Evolutionary conservation across 2,329 filamentous ascomycete species (phyloP).

Genomic region (Aureobasidium sp.): DNA sequence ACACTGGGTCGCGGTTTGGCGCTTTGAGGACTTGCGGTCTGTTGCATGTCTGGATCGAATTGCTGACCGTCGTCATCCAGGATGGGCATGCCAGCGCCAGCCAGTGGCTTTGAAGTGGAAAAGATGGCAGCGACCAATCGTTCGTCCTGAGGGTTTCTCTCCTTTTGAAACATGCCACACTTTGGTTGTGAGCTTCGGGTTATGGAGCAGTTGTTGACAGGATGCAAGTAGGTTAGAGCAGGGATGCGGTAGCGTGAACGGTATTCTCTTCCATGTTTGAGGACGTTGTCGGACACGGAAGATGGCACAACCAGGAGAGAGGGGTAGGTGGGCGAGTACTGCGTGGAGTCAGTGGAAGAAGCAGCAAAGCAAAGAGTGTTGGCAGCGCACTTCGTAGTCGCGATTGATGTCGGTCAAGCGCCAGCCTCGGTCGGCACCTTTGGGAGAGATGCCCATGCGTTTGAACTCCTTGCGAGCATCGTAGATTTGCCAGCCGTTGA

Average conservation of each 20-base stretch:
- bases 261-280: slow-evolving; percentile 87
- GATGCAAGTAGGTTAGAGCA: slow-evolving; percentile 86
- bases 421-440: slow-evolving; percentile 74
- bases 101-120: slow-evolving; percentile 49
- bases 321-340: slow-evolving; percentile 89
- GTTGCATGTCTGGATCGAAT: slow-evolving; percentile 5
- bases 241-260: slow-evolving; percentile 85
- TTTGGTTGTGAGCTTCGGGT: slow-evolving; percentile 89
- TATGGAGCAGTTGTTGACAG: slow-evolving; percentile 92
- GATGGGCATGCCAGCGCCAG: slow-evolving; percentile 7
- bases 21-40: not conserved
- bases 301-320: slow-evolving; percentile 74
- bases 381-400: slow-evolving; percentile 56
- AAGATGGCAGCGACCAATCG: slow-evolving; percentile 89
- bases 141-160: slow-evolving; percentile 92
- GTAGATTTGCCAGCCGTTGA: slow-evolving; percentile 78
- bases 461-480: slow-evolving; percentile 77
- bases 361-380: not conserved
- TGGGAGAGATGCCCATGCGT: slow-evolving; percentile 76
- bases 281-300: slow-evolving; percentile 88
- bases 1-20: not conserved
- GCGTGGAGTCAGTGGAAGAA: not conserved
- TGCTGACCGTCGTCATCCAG: slow-evolving; percentile 7
- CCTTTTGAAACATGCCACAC: slow-evolving; percentile 67
- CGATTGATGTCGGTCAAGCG: slow-evolving; percentile 82